Percentiles rank a stretch among this genome's conserved stretches.
phyloP scores from a whole-genome alignment of 225 moss, liverwort and hornwort species.

The Physcomitrellopsis africana region DNA sequence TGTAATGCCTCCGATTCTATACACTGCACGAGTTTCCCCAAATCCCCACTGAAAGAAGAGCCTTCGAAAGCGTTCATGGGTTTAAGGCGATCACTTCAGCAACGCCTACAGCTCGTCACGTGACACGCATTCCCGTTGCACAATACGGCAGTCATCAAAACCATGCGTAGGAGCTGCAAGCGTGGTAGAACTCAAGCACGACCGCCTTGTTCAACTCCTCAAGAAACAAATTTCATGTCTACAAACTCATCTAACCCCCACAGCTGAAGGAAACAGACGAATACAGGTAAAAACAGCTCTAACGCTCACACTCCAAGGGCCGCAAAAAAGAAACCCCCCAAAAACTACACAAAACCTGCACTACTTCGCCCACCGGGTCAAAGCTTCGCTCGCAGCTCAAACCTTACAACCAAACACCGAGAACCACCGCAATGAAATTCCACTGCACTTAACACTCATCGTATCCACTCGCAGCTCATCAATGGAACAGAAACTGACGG shows the following conservation, averaged over 20 bases:
- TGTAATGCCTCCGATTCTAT: not conserved
- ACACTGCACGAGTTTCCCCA: not conserved
- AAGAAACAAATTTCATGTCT: not conserved
- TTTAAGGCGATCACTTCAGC: not conserved
- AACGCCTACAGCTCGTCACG: not conserved
- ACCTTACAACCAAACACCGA: not conserved
- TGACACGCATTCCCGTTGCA: conserved; percentile 7
- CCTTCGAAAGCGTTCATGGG: not conserved
- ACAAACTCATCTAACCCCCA: not conserved
- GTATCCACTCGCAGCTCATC: no score
- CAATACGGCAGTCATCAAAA: not conserved
- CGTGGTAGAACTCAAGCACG: not conserved
- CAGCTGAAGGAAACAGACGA: not conserved
- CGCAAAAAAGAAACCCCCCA: no score
- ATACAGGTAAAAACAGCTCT: not conserved
- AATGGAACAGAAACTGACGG: no score
- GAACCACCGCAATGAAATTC: no score
- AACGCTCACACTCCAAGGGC: not conserved
- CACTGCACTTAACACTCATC: no score
- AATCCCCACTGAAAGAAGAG: not conserved
- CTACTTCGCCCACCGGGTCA: not conserved
- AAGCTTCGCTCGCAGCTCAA: not conserved
- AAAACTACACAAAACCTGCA: not conserved
- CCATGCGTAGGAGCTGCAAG: not conserved
- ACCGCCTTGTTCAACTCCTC: not conserved